Base-by-base conservation (phyloP, 2,329 filamentous ascomycete species). In the Chaetomium strumarium region DNA sequence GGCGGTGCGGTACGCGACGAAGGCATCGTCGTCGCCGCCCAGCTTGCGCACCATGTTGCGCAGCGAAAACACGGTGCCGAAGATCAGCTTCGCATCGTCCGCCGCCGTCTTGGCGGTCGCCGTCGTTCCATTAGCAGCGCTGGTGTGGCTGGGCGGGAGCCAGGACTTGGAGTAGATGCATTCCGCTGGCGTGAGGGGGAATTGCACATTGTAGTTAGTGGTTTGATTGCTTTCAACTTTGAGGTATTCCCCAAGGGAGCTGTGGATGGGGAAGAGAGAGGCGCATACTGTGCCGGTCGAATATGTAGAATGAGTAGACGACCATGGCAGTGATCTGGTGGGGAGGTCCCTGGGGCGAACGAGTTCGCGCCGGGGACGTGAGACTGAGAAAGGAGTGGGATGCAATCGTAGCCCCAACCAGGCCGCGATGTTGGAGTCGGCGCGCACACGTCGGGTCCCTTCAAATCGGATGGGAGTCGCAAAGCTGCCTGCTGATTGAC, bases 271-370 rank as follows among this genome's bases (percentile, higher is more conserved):
- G 43, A 17, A 29, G 29, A 36, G n/a, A 6, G 45, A n/a, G 34
- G 7, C 7, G 66, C 81, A 67, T 79, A 96, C 93, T 96, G 73
- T 99, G 93, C 60, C 93, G 86, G 74, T 99, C 93, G 70, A 99
- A 99, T 68, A 99, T 96, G 78, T 96, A 96, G 74, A 99, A 96
- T 55, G 90, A 91, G 74, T 95, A 97, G 70, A 97, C 88, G 56
- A 87, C 85, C 93, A 99, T 97, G 67, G 63, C 75, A 31, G 34
- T 16, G 33, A 19, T 8, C 30, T n/a, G 49, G 33, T 2, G 41
- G 30, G 38, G 47, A 29, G 29, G 52, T 41, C 53, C 49, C 52
- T 49, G 45, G 42, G 38, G 51, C 51, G 49, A 41, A 51, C 44
- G 45, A 46, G 41, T 43, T 45, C 51, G 51, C 50, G 45, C 55